phyloP scores from a whole-genome alignment of 176 grass and related monocot species.

The Ensete glaucum region DNA sequence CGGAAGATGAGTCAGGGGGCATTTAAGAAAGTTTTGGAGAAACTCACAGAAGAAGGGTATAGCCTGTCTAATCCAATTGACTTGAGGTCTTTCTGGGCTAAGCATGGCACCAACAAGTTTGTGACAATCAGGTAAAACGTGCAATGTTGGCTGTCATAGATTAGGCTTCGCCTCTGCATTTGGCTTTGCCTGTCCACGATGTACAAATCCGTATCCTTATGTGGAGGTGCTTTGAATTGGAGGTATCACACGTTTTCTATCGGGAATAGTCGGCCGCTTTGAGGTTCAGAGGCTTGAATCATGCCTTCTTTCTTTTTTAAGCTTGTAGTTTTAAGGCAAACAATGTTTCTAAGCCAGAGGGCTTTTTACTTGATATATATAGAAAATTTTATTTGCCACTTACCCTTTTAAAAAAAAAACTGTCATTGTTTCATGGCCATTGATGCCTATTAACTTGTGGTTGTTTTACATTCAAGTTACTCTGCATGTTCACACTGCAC shows the following conservation, averaged over 20 bases:
- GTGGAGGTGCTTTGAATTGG: background rate
- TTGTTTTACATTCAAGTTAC: no score
- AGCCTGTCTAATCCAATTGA: slow-evolving; percentile 7
- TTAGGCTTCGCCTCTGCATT: background rate
- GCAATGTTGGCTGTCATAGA: background rate
- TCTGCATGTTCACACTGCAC: no score
- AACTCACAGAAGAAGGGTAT: slow-evolving; percentile 2
- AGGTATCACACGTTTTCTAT: background rate
- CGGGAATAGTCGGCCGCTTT: background rate
- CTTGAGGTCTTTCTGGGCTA: slow-evolving; percentile 11
- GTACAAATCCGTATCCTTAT: background rate
- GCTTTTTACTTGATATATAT: background rate
- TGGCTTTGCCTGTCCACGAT: background rate
- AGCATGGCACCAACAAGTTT: slow-evolving; percentile 19
- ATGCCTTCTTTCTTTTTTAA: background rate
- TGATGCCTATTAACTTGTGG: no score
- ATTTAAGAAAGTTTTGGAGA: slow-evolving; percentile 10
- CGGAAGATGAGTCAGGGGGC: slow-evolving; percentile 11
- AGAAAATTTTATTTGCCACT: background rate
- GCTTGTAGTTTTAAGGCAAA: background rate
- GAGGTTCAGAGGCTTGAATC: background rate
- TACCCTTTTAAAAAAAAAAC: no score
- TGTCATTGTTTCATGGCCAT: no score
- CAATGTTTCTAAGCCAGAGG: background rate
- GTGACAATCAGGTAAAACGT: slow-evolving; percentile 15